Conservation (phyloP, 148 eudicot species). For the Cornus kousa region DNA sequence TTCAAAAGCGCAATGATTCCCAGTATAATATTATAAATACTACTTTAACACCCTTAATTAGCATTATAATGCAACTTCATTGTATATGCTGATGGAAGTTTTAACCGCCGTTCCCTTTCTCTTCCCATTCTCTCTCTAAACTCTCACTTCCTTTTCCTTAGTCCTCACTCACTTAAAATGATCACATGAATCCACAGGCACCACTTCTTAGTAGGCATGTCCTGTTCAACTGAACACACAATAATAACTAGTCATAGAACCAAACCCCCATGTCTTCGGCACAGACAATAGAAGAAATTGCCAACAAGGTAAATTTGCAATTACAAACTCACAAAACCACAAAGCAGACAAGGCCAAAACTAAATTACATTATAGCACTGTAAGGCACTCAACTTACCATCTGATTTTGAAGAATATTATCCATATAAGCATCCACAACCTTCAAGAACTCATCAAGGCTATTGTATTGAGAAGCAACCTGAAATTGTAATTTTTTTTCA, state of each 20-base stretch:
- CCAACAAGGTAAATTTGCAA: not conserved
- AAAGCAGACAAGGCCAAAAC: not conserved
- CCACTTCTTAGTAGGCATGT: too few relatives aligned
- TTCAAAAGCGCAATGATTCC: too few relatives aligned
- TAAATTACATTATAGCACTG: not conserved
- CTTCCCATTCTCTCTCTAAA: too few relatives aligned
- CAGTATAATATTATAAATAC: too few relatives aligned
- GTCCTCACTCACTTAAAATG: too few relatives aligned
- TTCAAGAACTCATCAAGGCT: slow-evolving; percentile 57
- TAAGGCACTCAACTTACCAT: slow-evolving; percentile 49
- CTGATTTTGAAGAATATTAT: slow-evolving; percentile 62
- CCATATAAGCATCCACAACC: slow-evolving; percentile 65
- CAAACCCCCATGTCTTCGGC: not conserved
- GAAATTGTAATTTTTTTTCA: slow-evolving; percentile 20
- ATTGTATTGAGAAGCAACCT: slow-evolving; percentile 41
- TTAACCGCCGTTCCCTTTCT: too few relatives aligned
- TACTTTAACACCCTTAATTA: too few relatives aligned
- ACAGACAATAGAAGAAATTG: too few relatives aligned
- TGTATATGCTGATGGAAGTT: too few relatives aligned
- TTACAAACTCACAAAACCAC: not conserved
- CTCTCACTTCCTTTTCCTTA: too few relatives aligned
- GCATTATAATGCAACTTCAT: too few relatives aligned
- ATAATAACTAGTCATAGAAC: not conserved
- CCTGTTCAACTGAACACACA: not conserved
- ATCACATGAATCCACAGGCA: too few relatives aligned